Conservation (phyloP, 2,329 filamentous ascomycete species). For the Tolypocladium sp. region DNA sequence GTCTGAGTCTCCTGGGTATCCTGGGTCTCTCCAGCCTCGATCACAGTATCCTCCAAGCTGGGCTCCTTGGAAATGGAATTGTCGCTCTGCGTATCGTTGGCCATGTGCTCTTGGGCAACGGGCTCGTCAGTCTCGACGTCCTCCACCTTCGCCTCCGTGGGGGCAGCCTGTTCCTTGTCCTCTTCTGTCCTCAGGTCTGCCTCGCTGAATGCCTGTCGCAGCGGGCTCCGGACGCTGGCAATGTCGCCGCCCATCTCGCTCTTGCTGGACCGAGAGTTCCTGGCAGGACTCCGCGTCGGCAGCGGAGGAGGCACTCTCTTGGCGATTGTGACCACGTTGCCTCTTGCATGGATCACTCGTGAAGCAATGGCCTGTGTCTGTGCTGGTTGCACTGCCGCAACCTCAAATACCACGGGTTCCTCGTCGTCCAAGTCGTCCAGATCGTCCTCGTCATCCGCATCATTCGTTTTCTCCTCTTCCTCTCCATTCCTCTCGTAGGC, state of each 20-base stretch:
- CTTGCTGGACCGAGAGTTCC: slow-evolving; percentile 43
- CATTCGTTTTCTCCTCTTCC: slow-evolving; percentile 14
- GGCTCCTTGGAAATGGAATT: neutral
- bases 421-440: slow-evolving; percentile 46
- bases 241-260: slow-evolving; percentile 54
- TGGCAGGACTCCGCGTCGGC: slow-evolving; percentile 65
- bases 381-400: slow-evolving; percentile 48
- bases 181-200: slow-evolving; percentile 17
- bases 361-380: slow-evolving; percentile 49
- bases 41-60: neutral
- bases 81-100: neutral
- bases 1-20: neutral
- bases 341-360: slow-evolving; percentile 61
- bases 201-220: slow-evolving; percentile 37
- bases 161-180: slow-evolving; percentile 5
- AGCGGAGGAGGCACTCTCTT: slow-evolving; percentile 72
- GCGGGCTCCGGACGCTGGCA: slow-evolving; percentile 36
- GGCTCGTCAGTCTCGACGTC: neutral
- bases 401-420: slow-evolving; percentile 61
- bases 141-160: neutral
- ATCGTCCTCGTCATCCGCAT: slow-evolving; percentile 33
- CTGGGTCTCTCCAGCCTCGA: neutral
- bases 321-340: slow-evolving; percentile 75
- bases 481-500: slow-evolving; percentile 14
- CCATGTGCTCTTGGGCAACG: too few relatives aligned